Evolutionary conservation across 1,284 basidiomycete genomes (phyloP), one percentile per base, ranked within the genome.

Genomic region (Ustilago vetiveriae): DNA sequence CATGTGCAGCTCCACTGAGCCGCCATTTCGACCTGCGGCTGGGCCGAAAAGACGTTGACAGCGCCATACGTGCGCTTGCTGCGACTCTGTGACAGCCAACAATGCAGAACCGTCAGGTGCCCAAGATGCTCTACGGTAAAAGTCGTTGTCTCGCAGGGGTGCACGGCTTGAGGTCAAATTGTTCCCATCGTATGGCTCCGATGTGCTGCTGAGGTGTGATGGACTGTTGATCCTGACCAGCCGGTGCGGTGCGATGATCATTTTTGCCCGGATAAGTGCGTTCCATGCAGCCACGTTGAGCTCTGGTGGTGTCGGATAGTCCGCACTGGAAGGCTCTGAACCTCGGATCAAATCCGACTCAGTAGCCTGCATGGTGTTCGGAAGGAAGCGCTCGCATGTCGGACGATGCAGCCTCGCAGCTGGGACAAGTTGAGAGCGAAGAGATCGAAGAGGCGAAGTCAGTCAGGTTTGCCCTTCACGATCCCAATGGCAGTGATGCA

Each of bases 41-140:
- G 1, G 10, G 21, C 9, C 22, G 6, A 0, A 9, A 19, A 21
- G 22, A 21, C 7, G 19, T 14, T 17, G 39, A 24, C 41, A 52
- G 8, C 29, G 35, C n/a, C 67, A 54, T 10, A 73, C 37, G 29
- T 75, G 65, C 16, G 67, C 45, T 6, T 50, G 57, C 37, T 76
- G 72, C 17, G 60, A 65, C 19, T 74, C 72, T 33, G 66, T 58
- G 36, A 66, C 56, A 11, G 69, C 68, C 10, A 76, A 47, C 14
- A 76, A 44, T n/a, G 41, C 26, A 3, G 58, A 60, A 5, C 74
- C 74, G 33, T 76, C 74, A 6, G 72, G 72, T 4, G 74, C 57
- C 63, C 62, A 71, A 19, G 17, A 52, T 13, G 68, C 68, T 51
- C 55, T 58, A 13, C 68, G 52, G 33, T 56, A 71, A 32, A 65